These are phyloP conservation scores for Aurantiochytrium sp. DNA, from an alignment of 108 stramenopile genomes.

Conservation along the genomic window DNA sequence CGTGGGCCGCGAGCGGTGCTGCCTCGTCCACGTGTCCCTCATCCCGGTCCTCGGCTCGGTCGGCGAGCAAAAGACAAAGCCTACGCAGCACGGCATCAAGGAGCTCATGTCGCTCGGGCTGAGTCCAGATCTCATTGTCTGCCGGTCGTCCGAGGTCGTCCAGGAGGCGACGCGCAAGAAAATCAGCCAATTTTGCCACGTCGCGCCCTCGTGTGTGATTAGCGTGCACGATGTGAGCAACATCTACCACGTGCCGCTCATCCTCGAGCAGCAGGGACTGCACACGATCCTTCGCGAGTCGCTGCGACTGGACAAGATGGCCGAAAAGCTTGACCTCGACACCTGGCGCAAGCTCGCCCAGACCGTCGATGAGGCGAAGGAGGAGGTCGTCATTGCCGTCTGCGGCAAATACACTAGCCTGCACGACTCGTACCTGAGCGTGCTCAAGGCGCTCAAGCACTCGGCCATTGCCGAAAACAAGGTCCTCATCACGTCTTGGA, in stretches of 20 bases:
- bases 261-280: slow-evolving; percentile 83
- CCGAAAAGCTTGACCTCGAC: slow-evolving; percentile 60
- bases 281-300: slow-evolving; percentile 66
- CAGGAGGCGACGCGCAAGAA: slow-evolving; percentile 77
- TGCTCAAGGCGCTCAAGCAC: slow-evolving; percentile 95
- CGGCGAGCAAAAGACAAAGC: slow-evolving; percentile 99
- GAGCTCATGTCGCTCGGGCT: slow-evolving; percentile 88
- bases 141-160: slow-evolving; percentile 75
- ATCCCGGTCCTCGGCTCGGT: slow-evolving; percentile 84
- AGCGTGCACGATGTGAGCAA: slow-evolving; percentile 96
- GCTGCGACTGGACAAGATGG: slow-evolving; percentile 60
- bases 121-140: slow-evolving; percentile 87
- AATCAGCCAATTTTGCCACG: slow-evolving; percentile 93
- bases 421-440: slow-evolving; percentile 86
- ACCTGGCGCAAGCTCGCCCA: slow-evolving; percentile 84
- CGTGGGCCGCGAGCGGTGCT: slow-evolving; percentile 88
- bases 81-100: slow-evolving; percentile 96
- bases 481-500: slow-evolving; percentile 82
- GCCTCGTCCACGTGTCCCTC: slow-evolving; percentile 87
- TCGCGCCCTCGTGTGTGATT: slow-evolving; percentile 72
- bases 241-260: slow-evolving; percentile 94
- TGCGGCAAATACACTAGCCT: slow-evolving; percentile 95
- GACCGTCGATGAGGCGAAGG: slow-evolving; percentile 59
- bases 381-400: slow-evolving; percentile 81
- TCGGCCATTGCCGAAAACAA: slow-evolving; percentile 79